These are phyloP conservation scores for Striga asiatica DNA, from an alignment of 257 asterid genomes.

Conservation along the genomic window DNA sequence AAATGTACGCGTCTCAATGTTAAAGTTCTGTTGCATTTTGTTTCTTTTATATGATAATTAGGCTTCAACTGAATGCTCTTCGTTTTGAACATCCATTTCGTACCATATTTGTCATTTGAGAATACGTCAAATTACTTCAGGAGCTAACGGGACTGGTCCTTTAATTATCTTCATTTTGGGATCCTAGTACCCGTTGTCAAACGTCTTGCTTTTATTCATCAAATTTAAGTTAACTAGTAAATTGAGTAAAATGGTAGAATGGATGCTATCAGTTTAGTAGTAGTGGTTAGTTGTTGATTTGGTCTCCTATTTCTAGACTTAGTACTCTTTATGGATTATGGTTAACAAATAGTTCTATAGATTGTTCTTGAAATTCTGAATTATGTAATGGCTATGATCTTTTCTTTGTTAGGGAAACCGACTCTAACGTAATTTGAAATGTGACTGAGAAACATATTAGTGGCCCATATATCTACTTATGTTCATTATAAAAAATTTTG, in stretches of 20 bases:
- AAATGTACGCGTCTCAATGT: background rate
- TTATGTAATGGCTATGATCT: background rate
- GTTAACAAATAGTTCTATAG: no score
- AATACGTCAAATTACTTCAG: conserved; percentile 1
- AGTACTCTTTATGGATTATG: no score
- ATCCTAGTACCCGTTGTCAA: background rate
- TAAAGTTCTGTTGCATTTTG: background rate
- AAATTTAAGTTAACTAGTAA: no score
- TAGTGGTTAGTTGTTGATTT: background rate
- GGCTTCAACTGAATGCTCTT: conserved; percentile 1
- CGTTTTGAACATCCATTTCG: background rate
- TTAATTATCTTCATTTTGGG: conserved; percentile 2
- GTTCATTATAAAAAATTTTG: no score
- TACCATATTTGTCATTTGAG: background rate
- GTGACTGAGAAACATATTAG: no score
- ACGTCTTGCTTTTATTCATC: background rate
- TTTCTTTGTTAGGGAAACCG: conserved; percentile 11
- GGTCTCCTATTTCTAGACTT: no score
- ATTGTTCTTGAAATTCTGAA: background rate
- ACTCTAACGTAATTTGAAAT: no score
- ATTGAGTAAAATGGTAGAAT: background rate
- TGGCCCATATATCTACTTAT: no score
- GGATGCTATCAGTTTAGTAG: conserved; percentile 1
- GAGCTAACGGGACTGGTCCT: conserved; percentile 8
- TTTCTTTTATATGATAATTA: background rate